Evolutionary conservation across 208 protist species (phyloP), one percentile per base, ranked within the genome.

Genomic region (Phytomonas francai): DNA sequence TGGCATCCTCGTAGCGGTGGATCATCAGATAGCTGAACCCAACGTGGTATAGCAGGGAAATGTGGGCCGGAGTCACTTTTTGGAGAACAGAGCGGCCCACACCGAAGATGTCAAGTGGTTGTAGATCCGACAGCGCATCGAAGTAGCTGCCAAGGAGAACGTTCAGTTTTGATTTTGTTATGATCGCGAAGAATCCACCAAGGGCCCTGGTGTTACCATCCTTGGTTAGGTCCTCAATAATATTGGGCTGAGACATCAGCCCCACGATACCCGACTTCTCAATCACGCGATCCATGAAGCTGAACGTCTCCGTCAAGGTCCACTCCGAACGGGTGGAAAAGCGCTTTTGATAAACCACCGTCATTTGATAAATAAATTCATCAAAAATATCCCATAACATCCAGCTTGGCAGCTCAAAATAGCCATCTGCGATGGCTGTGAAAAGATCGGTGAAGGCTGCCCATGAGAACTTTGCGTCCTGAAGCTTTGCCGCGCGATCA

Each of bases 21-120:
- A 96, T 81, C 91, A 93, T 96, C 25, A 96, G 79, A 74, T 96
- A 96, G 76, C 88, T 88, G 80, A 96, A 93, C 59, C 91, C 91
- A 68, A 96, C 72, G 73, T 92, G 75, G 74, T 92, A 96, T 56
- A 91, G 74, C 22, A 96, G 69, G 34, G 91, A 93, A 22, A 93
- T 81, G 68, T 85, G 75, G 34, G 87, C 87, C 3, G 86, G 86
- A n/a, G 73, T 70, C 28, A 93, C 84, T 31, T 78, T 76, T 63
- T 83, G 71, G 45, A 93, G 74, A 63, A 92, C 79, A n/a, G 62
- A 62, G 63, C 73, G 73, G 65, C 87, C 86, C 63, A 72, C 77
- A 67, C 81, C 84, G 71, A 87, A 91, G 61, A 93, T 73, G 70
- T 93, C 84, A 30, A 94, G 73, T 14, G 77, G 73, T 68, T 91